Conservation (phyloP, 306 rosid species). For the Cucurbita pepo region DNA sequence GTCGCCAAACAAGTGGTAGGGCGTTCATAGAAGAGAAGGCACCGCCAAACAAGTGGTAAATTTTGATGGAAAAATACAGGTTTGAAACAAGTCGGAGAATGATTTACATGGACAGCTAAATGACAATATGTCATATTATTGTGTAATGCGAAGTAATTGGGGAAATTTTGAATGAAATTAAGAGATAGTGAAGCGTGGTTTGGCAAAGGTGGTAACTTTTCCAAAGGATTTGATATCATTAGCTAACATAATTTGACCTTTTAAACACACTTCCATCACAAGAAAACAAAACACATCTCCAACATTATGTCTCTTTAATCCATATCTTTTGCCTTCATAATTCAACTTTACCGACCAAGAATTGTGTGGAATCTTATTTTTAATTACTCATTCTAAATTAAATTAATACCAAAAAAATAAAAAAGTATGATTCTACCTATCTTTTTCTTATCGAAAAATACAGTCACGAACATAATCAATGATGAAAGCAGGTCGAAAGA, state of each 20-base stretch:
- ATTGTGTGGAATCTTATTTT: neutral
- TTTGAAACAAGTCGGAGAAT: neutral
- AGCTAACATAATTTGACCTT: conserved; percentile 4
- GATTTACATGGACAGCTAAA: neutral
- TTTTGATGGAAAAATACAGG: too few relatives aligned
- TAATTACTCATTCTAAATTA: neutral
- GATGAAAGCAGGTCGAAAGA: too few relatives aligned
- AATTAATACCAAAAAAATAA: neutral
- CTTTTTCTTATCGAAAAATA: neutral
- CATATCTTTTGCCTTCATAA: neutral
- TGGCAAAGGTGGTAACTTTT: neutral
- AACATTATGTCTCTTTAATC: neutral
- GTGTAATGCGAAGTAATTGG: neutral
- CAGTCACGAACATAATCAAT: too few relatives aligned
- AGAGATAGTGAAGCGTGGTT: conserved; percentile 1
- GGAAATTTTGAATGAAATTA: neutral
- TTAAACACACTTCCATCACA: neutral
- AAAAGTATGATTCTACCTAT: neutral
- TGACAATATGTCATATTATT: neutral
- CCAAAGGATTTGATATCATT: neutral
- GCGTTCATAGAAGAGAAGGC: too few relatives aligned
- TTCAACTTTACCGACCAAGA: neutral
- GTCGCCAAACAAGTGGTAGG: too few relatives aligned
- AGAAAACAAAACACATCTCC: neutral
- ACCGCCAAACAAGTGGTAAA: too few relatives aligned